Evolutionary conservation across 108 stramenopile genomes (phyloP).

Genomic region (Nitzschia inconspicua): DNA sequence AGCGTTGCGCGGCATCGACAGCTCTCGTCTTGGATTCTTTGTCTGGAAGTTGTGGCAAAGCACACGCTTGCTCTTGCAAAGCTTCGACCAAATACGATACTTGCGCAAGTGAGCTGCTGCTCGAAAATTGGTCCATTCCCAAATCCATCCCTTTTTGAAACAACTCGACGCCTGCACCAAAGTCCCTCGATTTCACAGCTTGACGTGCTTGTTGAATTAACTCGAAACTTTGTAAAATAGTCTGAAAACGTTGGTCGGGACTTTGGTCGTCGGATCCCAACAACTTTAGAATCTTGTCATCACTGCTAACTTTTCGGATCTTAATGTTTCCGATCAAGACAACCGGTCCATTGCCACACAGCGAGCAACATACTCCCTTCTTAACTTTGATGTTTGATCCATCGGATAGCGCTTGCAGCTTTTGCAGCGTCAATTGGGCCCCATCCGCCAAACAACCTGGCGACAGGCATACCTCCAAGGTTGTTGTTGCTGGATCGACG

Average conservation of each 20-base stretch:
- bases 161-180: constrained; percentile 19
- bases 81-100: too few species aligned
- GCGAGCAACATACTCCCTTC: constrained; percentile 37
- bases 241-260: not conserved
- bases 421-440: constrained; percentile 1
- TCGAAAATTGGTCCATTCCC: too few species aligned
- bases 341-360: constrained; percentile 54
- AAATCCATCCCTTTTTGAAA: constrained; percentile 16
- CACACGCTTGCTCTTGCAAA: too few species aligned
- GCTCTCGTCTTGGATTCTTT: too few species aligned
- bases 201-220: constrained; percentile 17
- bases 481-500: too few species aligned
- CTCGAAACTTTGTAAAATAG: constrained; percentile 25
- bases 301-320: constrained; percentile 20
- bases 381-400: constrained; percentile 19
- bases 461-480: constrained; percentile 28
- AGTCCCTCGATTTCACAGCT: constrained; percentile 20
- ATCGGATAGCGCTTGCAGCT: constrained; percentile 32
- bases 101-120: too few species aligned
- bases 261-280: constrained; percentile 17
- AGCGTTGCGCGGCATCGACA: too few species aligned
- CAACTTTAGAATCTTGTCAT: constrained; percentile 21
- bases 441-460: constrained; percentile 30
- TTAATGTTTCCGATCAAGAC: constrained; percentile 24
- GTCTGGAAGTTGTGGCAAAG: too few species aligned